A percentile compares a stretch with the other conserved stretches of the same genome.
Conservation (phyloP, 192 early-diverging fungal species). For the Spinellus fusiger region DNA sequence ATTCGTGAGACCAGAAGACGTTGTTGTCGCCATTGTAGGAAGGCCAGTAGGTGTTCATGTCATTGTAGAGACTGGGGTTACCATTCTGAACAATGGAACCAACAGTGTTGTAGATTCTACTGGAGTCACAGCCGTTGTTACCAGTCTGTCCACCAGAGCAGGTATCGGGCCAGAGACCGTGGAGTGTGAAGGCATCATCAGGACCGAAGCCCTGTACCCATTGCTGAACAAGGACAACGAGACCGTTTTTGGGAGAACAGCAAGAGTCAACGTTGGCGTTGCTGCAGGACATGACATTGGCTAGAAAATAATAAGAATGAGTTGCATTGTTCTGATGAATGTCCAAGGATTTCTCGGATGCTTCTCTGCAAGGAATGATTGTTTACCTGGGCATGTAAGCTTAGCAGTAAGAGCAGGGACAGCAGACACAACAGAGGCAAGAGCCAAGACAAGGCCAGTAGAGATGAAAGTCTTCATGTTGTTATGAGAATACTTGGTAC, state of each 20-base stretch:
- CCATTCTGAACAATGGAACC: slow-evolving; percentile 38
- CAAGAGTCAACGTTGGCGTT: slow-evolving; percentile 22
- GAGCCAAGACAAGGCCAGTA: neutral
- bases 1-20: slow-evolving; percentile 77
- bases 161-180: slow-evolving; percentile 77
- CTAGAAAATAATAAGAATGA: neutral
- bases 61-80: slow-evolving; percentile 31
- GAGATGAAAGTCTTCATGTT: neutral
- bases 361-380: too few relatives aligned
- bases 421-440: neutral
- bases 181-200: slow-evolving; percentile 57
- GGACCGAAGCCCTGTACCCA: slow-evolving; percentile 59
- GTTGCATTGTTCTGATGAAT: neutral
- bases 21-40: slow-evolving; percentile 65
- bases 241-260: slow-evolving; percentile 48
- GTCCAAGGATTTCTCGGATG: neutral
- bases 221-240: slow-evolving; percentile 49
- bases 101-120: slow-evolving; percentile 50
- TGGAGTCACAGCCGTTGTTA: slow-evolving; percentile 50
- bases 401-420: neutral
- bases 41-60: slow-evolving; percentile 63
- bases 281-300: neutral
- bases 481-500: too few relatives aligned
- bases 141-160: slow-evolving; percentile 34
- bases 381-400: neutral